Evolutionary conservation across 1,139 yeast genomes (phyloP), one percentile per base, ranked within the genome.

Genomic region (Candida glucosophila): DNA sequence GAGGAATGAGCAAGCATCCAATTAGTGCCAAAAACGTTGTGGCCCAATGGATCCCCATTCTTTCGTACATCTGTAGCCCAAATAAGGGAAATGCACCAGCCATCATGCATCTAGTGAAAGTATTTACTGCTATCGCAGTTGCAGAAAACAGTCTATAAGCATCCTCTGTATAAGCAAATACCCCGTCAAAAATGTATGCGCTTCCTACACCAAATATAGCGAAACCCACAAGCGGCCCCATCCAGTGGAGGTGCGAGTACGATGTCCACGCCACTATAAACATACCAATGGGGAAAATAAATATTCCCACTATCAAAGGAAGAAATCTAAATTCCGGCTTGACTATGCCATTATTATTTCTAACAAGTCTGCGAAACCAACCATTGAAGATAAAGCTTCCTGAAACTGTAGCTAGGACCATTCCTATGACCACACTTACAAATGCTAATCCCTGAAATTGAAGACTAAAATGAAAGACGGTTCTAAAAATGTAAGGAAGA

Each of bases 401-500:
- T 5, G 39, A 20, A 6, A 44, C 22, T 6, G 50, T 45, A 3
- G 49, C 41, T 1, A 58, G 6, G 1, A 52, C 26, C 50, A 68
- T 57, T 6, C 82, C 83, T 4, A 58, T 43, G 15, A 70, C 44
- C 22, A 73, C 40, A 2, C 78, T 77, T 11, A 73, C 27, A 38
- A 73, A 75, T 1, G 77, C 49, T 28, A 72, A 47, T n/a, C 78
- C 80, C 18, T 48, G 44, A 20, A 36, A 39, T 14, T 39, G 36
- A 6, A 58, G 45, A 8, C 44, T 36, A 38, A 74, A 71, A 8
- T 45, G 38, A 39, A 70, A 76, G 1, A 70, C 66, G 4, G 57
- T 55, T 8, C 47, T 39, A 39, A 69, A 73, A 13, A 68, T 68
- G 32, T 66, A 65, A 1, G 82, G 82, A 40, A 73, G 69, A 4